phyloP scores from a whole-genome alignment of 2,329 filamentous ascomycete species.

The Chaetoscypha palmicola region DNA sequence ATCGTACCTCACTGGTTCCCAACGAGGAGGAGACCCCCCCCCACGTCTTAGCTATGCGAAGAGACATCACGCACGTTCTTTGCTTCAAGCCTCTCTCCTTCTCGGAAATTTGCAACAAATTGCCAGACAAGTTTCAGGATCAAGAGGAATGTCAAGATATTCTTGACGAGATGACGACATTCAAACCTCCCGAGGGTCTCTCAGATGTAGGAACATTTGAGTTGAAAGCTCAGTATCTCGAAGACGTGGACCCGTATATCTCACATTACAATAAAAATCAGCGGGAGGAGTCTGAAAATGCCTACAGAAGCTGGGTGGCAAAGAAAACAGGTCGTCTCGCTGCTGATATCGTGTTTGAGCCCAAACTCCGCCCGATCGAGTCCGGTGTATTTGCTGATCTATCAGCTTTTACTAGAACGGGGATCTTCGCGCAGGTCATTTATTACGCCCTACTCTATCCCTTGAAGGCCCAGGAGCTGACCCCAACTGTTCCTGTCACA shows the following conservation, averaged over 20 bases:
- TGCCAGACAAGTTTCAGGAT: constrained; percentile 85
- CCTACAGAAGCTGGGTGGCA: constrained; percentile 80
- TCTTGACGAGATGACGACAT: constrained; percentile 80
- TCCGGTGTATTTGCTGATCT: constrained; percentile 72
- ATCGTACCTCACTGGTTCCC: constrained; percentile 72
- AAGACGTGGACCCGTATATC: constrained; percentile 90
- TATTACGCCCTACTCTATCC: constrained; percentile 84
- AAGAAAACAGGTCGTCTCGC: constrained; percentile 75
- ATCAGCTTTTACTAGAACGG: constrained; percentile 71
- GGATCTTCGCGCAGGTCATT: constrained; percentile 82
- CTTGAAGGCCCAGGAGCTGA: constrained; percentile 59
- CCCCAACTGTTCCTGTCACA: constrained; percentile 69
- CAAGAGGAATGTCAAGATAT: constrained; percentile 81
- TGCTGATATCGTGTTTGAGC: constrained; percentile 86
- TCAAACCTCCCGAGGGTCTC: constrained; percentile 82
- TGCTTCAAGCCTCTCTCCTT: constrained; percentile 96
- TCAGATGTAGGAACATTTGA: constrained; percentile 93
- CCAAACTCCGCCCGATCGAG: constrained; percentile 67
- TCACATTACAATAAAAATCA: constrained; percentile 97
- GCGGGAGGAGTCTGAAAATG: constrained; percentile 85
- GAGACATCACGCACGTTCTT: constrained; percentile 86
- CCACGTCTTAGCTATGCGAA: constrained; percentile 65
- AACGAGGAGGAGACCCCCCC: constrained; percentile 58
- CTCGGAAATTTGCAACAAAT: constrained; percentile 78
- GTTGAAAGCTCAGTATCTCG: constrained; percentile 76